A percentile compares a stretch with the other conserved stretches of the same genome.
phyloP scores from a whole-genome alignment of 2,329 filamentous ascomycete species.

The Paecilomyces dactylethromorphus region DNA sequence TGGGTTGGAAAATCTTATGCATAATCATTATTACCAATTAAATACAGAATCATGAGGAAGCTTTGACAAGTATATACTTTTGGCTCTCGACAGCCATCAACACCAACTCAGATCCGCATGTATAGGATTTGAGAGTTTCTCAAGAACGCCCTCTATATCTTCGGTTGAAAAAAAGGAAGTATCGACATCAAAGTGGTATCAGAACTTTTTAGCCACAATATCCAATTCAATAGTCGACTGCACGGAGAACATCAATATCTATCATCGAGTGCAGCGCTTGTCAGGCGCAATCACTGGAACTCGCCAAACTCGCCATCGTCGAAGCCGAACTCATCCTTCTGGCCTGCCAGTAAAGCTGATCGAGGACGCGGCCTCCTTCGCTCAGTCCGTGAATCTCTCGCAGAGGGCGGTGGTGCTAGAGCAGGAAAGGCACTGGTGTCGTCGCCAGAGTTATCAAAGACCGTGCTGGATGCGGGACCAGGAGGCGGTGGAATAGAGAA shows the following conservation, averaged over 20 bases:
- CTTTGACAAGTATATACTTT: not conserved
- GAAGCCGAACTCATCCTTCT: slow-evolving; percentile 54
- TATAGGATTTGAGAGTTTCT: not conserved
- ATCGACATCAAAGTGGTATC: not conserved
- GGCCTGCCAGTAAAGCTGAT: slow-evolving; percentile 43
- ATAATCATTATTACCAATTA: not conserved
- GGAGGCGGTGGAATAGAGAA: slow-evolving; percentile 74
- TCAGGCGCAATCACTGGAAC: slow-evolving; percentile 49
- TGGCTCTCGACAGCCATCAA: not conserved
- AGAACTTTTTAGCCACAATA: not conserved
- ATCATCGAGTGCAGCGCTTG: not conserved
- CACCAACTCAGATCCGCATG: not conserved
- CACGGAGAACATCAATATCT: not conserved
- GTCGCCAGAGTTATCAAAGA: not conserved
- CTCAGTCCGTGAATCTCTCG: slow-evolving; percentile 46
- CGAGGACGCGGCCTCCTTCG: slow-evolving; percentile 51
- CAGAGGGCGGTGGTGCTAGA: slow-evolving; percentile 60
- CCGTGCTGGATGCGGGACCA: slow-evolving; percentile 13
- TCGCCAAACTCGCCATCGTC: slow-evolving; percentile 87
- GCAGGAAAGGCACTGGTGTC: slow-evolving; percentile 26
- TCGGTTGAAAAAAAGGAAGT: not conserved
- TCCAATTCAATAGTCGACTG: not conserved
- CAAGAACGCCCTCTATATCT: not conserved
- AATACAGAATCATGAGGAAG: not conserved
- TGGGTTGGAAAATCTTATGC: not conserved